Base-by-base conservation (phyloP, 78 protist species). In the Guillardia theta region DNA sequence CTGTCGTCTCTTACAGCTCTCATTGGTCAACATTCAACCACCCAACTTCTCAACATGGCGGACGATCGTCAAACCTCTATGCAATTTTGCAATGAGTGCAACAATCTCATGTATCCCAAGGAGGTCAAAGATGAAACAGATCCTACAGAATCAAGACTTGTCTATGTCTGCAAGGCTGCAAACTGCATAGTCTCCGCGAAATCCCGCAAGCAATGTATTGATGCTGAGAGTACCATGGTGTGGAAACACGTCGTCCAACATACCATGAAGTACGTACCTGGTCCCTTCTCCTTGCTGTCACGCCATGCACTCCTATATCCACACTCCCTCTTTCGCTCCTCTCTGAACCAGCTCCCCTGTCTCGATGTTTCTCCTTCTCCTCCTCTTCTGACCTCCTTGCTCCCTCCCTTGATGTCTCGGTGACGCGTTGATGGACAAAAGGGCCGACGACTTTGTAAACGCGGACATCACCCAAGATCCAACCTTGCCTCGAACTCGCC, bases 31-130 rank as follows among this genome's bases (percentile, higher is more conserved):
- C n/a, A n/a, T n/a, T n/a, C n/a, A n/a, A n/a, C n/a, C n/a, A n/a
- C n/a, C n/a, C n/a, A n/a, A n/a, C n/a, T n/a, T n/a, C n/a, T n/a
- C n/a, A n/a, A n/a, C n/a, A n/a, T n/a, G n/a, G n/a, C n/a, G n/a
- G 83, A 70, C 36, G 83, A 70, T 33, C 83, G 83, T 6, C 33
- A 70, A 24, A 70, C 83, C 21, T 70, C 83, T 12, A 70, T 70
- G 83, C 83, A 70, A 43, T 70, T 70, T 18, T 70, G 83, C 83
- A 24, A 70, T 24, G 83, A 70, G 83, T 70, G 83, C 83, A 70
- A 70, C 83, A 70, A 70, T 43, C 83, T 70, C 46, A 70, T 70
- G 83, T 70, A 70, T 6, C 83, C 83, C 46, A 24, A 33, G 15
- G 83, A 70, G 36, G 83, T 70, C 46, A 24, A 12, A 24, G 22